These are phyloP conservation scores for Backusella mclennaniae DNA, from an alignment of 192 early-diverging fungal genomes.

Conservation along the genomic window DNA sequence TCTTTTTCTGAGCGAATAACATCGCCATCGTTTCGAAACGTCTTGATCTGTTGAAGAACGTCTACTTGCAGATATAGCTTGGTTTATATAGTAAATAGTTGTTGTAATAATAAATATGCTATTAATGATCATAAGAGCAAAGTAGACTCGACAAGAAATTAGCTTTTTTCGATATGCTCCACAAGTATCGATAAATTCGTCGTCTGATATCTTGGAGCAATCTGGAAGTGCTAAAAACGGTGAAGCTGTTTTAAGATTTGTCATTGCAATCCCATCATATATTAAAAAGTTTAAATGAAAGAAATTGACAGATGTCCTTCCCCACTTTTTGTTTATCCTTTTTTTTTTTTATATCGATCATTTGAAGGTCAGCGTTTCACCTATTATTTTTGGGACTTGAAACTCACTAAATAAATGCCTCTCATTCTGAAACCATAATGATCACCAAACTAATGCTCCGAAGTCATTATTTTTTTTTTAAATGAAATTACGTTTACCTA, in stretches of 20 bases:
- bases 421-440: background rate
- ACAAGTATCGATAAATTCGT: background rate
- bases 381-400: background rate
- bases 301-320: background rate
- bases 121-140: conserved; percentile 8
- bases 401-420: background rate
- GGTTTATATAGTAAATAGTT: background rate
- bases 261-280: background rate
- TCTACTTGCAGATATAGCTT: background rate
- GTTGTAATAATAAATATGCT: conserved; percentile 10
- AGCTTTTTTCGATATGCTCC: background rate
- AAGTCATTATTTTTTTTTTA: background rate
- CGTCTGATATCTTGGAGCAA: background rate
- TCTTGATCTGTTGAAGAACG: background rate
- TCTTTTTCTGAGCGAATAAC: conserved; percentile 16
- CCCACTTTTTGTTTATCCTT: background rate
- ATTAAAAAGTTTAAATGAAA: background rate
- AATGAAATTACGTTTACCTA: background rate
- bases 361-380: background rate
- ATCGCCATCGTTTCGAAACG: background rate
- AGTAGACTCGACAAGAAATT: conserved; percentile 5
- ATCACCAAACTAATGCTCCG: background rate
- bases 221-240: background rate
- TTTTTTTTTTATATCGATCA: background rate
- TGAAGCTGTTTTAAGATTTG: background rate